Evolutionary conservation across 1,284 basidiomycete genomes (phyloP).

Genomic region (Ganoderma leucocontextum): DNA sequence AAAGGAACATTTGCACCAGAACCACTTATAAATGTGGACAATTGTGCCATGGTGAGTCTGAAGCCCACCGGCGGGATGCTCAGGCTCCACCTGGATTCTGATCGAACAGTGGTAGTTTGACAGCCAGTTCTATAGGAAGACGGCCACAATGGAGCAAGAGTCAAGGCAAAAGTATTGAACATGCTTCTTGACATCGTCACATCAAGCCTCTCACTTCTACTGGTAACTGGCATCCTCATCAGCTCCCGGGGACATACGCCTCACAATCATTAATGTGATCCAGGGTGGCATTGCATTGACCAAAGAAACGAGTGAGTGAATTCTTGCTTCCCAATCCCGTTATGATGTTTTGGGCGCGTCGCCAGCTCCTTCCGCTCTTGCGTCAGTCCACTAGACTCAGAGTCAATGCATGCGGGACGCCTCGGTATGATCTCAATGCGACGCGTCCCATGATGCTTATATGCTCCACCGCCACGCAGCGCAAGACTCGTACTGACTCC

Average conservation of each 20-base stretch:
- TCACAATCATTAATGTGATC: not conserved
- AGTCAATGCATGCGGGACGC: constrained; percentile 8
- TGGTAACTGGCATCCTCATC: not conserved
- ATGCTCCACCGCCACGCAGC: constrained; percentile 16
- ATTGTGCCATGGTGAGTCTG: no score
- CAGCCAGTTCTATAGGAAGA: not conserved
- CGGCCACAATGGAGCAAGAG: not conserved
- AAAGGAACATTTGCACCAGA: no score
- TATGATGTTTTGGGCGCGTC: not conserved
- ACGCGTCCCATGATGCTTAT: constrained; percentile 26
- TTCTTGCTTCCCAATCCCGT: not conserved
- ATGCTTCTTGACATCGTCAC: not conserved
- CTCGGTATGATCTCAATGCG: constrained; percentile 15
- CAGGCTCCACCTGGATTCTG: no score
- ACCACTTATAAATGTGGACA: no score
- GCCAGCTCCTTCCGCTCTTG: not conserved
- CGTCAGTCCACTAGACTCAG: constrained; percentile 11
- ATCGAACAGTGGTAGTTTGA: not conserved
- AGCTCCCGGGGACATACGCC: not conserved
- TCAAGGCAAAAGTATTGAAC: not conserved
- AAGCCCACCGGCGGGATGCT: no score
- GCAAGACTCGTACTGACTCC: constrained; percentile 18
- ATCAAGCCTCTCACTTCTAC: not conserved
- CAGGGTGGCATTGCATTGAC: not conserved
- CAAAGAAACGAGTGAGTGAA: not conserved